Conservation (phyloP, 306 rosid genomes). For the Delonix regia region DNA sequence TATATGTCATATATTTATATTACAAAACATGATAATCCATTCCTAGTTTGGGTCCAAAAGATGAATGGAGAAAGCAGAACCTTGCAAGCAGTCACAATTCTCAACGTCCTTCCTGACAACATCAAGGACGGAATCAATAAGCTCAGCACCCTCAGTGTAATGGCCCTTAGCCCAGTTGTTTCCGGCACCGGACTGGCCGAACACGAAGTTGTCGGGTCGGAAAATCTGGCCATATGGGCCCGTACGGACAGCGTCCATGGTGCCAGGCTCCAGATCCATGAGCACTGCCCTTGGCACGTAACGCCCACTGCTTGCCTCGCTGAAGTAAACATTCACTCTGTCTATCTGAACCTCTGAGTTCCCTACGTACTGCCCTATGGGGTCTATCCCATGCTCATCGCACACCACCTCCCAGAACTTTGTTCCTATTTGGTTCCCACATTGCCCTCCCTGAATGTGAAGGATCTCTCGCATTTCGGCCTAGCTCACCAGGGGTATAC, state of each 20-base stretch:
- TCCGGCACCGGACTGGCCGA: conserved; percentile 75
- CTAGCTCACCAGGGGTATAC: neutral
- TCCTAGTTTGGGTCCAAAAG: no score
- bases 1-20: no score
- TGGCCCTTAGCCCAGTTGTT: conserved; percentile 75
- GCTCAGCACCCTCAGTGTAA: conserved; percentile 61
- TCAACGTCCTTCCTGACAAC: conserved; percentile 55
- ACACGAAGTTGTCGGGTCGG: conserved; percentile 72
- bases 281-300: conserved; percentile 81
- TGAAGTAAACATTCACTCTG: conserved; percentile 62
- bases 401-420: conserved; percentile 74
- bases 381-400: conserved; percentile 71
- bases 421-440: conserved; percentile 75
- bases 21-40: no score
- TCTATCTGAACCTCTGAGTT: conserved; percentile 57
- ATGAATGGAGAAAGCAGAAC: neutral
- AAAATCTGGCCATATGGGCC: conserved; percentile 76
- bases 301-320: conserved; percentile 61
- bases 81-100: conserved; percentile 57
- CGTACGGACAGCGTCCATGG: conserved; percentile 66
- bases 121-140: conserved; percentile 53
- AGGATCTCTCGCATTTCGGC: conserved; percentile 72
- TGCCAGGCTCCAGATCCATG: conserved; percentile 86
- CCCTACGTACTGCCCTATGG: conserved; percentile 54
- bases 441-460: conserved; percentile 80